Evolutionary conservation across 2,329 filamentous ascomycete genomes (phyloP).

Genomic region (Monosporascus sp.): DNA sequence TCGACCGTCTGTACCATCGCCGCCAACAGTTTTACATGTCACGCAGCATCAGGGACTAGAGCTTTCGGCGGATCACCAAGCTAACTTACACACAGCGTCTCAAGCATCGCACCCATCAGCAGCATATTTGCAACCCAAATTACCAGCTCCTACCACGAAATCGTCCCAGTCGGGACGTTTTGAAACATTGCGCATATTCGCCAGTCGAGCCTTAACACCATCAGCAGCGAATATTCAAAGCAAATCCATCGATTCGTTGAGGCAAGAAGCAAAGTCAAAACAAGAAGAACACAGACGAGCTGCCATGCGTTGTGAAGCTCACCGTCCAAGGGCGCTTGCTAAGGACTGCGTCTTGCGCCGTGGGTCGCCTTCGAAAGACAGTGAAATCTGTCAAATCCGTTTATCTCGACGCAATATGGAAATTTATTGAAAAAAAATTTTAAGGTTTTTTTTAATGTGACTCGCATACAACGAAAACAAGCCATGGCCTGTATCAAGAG

Average conservation of each 20-base stretch:
- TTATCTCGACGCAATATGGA: not conserved
- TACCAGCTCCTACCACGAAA: not conserved
- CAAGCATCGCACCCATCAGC: not conserved
- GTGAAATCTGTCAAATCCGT: not conserved
- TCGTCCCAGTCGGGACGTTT: not conserved
- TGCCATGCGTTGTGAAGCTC: not conserved
- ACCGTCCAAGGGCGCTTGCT: not conserved
- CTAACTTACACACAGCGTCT: slow-evolving; percentile 5
- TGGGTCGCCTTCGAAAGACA: not conserved
- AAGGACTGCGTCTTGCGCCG: not conserved
- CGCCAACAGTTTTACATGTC: slow-evolving; percentile 12
- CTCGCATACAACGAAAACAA: not conserved
- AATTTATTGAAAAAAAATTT: no score
- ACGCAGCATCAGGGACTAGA: slow-evolving; percentile 14
- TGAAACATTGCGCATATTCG: not conserved
- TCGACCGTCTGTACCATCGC: slow-evolving; percentile 11
- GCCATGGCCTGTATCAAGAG: not conserved
- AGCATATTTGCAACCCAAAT: not conserved
- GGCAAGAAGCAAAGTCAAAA: not conserved
- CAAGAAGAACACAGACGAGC: not conserved
- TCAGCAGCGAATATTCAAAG: not conserved
- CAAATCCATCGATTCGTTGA: not conserved
- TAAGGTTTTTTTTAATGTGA: no score
- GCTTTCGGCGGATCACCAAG: slow-evolving; percentile 7
- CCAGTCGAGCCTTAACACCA: not conserved